phyloP scores from a whole-genome alignment of 2,329 filamentous ascomycete genomes.

The Cyphellophora europaea region DNA sequence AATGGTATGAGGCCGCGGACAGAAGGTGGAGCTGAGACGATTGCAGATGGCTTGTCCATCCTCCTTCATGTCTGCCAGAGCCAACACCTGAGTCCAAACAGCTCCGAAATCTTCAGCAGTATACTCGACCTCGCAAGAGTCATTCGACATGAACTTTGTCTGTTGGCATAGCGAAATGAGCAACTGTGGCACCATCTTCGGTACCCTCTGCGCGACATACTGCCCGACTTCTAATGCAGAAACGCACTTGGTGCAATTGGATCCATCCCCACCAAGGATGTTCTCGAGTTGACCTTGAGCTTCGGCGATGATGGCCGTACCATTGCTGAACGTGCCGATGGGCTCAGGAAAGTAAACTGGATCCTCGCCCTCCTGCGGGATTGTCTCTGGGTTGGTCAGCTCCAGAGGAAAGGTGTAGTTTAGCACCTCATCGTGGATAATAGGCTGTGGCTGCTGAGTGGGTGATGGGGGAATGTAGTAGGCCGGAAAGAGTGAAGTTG shows the following conservation, averaged over 20 bases:
- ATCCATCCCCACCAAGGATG: slow-evolving; percentile 32
- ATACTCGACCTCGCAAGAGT: slow-evolving; percentile 40
- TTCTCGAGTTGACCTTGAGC: slow-evolving; percentile 35
- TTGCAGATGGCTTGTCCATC: slow-evolving; percentile 52
- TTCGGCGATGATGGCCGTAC: slow-evolving; percentile 17
- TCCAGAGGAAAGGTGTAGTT: slow-evolving; percentile 46
- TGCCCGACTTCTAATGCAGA: slow-evolving; percentile 42
- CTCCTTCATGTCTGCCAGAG: slow-evolving; percentile 41
- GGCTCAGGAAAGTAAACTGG: slow-evolving; percentile 42
- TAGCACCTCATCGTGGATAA: slow-evolving; percentile 44
- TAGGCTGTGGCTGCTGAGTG: slow-evolving; percentile 36
- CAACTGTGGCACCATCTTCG: slow-evolving; percentile 38
- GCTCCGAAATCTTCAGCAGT: slow-evolving; percentile 40
- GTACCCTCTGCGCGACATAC: slow-evolving; percentile 40
- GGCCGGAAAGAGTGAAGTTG: slow-evolving; percentile 14
- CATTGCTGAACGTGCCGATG: slow-evolving; percentile 33
- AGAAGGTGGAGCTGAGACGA: slow-evolving; percentile 38
- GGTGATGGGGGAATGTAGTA: slow-evolving; percentile 18
- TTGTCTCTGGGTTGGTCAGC: slow-evolving; percentile 44
- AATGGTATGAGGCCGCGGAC: slow-evolving; percentile 34
- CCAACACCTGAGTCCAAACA: slow-evolving; percentile 49
- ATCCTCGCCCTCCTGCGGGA: slow-evolving; percentile 40
- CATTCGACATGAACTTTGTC: slow-evolving; percentile 37
- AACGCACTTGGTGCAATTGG: slow-evolving; percentile 46
- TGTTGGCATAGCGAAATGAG: slow-evolving; percentile 43